Evolutionary conservation across 495 filamentous ascomycete genomes (phyloP), one percentile per base, ranked within the genome.

Genomic region (Sordaria brevicollis): DNA sequence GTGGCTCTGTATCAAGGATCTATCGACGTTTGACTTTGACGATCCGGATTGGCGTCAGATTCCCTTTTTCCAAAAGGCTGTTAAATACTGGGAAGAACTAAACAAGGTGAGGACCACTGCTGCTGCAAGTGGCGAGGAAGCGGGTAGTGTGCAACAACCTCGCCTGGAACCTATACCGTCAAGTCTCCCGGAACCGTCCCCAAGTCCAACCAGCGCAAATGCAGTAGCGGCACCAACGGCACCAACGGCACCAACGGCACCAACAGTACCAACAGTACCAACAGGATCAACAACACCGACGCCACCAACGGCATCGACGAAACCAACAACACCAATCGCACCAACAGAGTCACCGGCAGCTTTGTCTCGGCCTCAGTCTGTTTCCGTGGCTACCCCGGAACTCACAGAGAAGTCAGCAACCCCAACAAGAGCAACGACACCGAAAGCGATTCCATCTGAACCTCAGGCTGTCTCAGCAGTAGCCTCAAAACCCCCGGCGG

Each of bases 1-100:
- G 57, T 78, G 78, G 73, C 67, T 76, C 11, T 49, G 54, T 17
- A 76, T 77, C 0, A 73, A 71, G 25, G 62, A 77, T 36, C 67
- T 80, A 1, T 67, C 71, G 1, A 13, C 34, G 0, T 76, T 80
- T 34, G 67, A 79, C 62, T 76, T 79, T 38, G 65, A 76, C 10
- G 70, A 75, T 15, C 68, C 72, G 34, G 67, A 68, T 25, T 67
- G 68, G 34, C 31, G 21, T 7, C 57, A 72, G 6, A 69, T 76
- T 3, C 73, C 73, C 1, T 62, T 65, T 66, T 73, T 72, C 2
- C 4, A 41, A 13, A 71, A 69, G 19, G 76, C 74, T 4, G 41
- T 69, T 13, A 49, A 71, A n/a, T 72, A 76, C 9, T 75, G 72
- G 35, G 39, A 62, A 62, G 33, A 25, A 29, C n/a, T 38, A 29